Evolutionary conservation across 305 asterid species (phyloP), one percentile per base, ranked within the genome.

Genomic region (Rubia tinctorum): DNA sequence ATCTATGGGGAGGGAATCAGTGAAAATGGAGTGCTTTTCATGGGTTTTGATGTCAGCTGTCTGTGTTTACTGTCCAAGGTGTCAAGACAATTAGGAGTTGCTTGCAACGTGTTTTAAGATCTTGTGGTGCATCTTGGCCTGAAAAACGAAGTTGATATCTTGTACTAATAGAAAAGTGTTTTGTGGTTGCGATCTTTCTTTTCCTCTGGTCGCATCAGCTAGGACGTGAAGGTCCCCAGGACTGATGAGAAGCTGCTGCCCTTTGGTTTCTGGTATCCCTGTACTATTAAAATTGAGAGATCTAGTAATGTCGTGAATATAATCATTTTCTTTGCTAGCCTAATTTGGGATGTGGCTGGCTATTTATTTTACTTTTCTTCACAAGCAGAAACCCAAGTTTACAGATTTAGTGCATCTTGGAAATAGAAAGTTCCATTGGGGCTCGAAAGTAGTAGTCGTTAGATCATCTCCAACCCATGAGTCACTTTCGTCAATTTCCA

Each of bases 1-100:
- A 70, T 47, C 85, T 92, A 20, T 94, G 99, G 99, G 96, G 96
- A 47, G 84, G 75, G 63, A 76, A 76, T 30, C 60, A 68, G 64
- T 53, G 39, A 60, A 34, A 13, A 39, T 59, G 23, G 53, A 18
- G 39, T 37, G 55, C 66, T 56, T 37, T 56, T 56, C 14, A 56
- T 37, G 49, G 74, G 66, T 56, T 5, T 23, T 39, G 55, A 71
- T 71, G 74, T 27, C 2, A 51, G 30, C 39, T 71, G 53, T 30
- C 39, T 37, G 15, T n/a, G 66, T 37, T 20, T 37, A 71, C 66
- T 27, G 56, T 44, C 64, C 25, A 66, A 72, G 15, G 55, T 14
- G 71, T 55, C 17, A 14, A 56, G 44, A 42, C 66, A 15, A 25
- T 49, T 49, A 27, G 42, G 25, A 15, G 44, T 20, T 70, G 73